Evolutionary conservation across 2,329 filamentous ascomycete genomes (phyloP), one percentile per base, ranked within the genome.

Genomic region (Penicillium sp.): DNA sequence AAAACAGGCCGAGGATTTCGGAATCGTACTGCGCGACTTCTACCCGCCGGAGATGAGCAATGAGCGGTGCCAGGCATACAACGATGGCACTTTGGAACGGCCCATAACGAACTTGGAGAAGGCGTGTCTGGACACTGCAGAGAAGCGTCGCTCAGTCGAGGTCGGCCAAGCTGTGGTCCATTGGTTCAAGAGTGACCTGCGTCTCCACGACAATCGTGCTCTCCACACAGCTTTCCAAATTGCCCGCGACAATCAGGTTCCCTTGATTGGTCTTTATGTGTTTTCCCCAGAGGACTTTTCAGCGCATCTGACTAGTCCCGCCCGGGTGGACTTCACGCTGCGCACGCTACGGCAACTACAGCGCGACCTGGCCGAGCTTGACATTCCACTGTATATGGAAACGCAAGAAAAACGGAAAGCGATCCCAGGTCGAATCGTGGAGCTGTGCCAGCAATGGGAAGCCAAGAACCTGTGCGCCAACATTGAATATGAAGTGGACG

Each of bases 401-500:
- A 86, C 80, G 0, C 75, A 88, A 5, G 75, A 81, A 37, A 78
- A 79, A 54, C 73, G 89, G 21, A 83, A 75, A 47, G 65, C 73
- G 1, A 72, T 93, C 0, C 77, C 82, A 0, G 63, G 62, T 1
- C 72, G 81, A 3, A 71, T 95, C 7, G 53, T 85, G 2, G 76
- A 82, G 36, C 68, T 90, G 27, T 78, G 85, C 60, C 69, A 79
- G 19, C 70, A 80, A 45, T 95, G 87, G 88, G 79, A 78, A 0
- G 84, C 80, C 1, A 83, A 75, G 33, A 85, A 93, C 55, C 50
- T 95, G 2, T 94, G 81, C 56, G 81, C 85, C 33, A 95, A 94
- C 58, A 80, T 89, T 41, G 89, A 95, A 61, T 95, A 94, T 56
- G 90, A 95, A 62, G 87, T 94, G 0, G 90, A 96, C 58, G 90